phyloP scores from a whole-genome alignment of 2,329 filamentous ascomycete species.

The Verruconis gallopava region DNA sequence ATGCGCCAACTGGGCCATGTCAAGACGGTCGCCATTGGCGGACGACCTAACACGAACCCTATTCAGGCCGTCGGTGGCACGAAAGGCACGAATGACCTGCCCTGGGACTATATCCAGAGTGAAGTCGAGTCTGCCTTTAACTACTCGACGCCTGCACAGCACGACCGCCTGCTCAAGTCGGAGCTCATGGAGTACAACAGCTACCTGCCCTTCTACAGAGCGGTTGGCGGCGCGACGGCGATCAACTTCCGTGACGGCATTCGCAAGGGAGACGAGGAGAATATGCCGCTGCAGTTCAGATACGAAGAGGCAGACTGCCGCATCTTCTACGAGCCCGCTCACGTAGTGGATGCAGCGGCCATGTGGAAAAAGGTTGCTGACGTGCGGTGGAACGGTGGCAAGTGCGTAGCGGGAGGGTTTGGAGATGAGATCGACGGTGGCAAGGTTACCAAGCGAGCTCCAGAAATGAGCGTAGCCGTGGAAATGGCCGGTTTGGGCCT shows the following conservation, averaged over 20 bases:
- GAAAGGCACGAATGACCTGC: conserved; percentile 34
- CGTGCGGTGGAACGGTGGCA: conserved; percentile 21
- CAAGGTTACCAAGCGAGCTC: background rate
- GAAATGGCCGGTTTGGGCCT: background rate
- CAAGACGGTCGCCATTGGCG: conserved; percentile 41
- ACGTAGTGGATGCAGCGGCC: conserved; percentile 25
- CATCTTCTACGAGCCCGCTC: conserved; percentile 28
- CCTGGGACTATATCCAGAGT: conserved; percentile 16
- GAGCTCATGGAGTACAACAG: conserved; percentile 18
- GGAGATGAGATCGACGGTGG: background rate
- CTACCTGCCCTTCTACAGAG: conserved; percentile 19
- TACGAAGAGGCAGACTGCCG: conserved; percentile 28
- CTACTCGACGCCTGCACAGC: conserved; percentile 3
- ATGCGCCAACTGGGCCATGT: conserved; percentile 40
- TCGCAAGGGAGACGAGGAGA: conserved; percentile 18
- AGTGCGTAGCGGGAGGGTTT: conserved; percentile 17
- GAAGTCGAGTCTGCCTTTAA: conserved; percentile 14
- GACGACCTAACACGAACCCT: conserved; percentile 29
- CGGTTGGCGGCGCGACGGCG: conserved; percentile 13
- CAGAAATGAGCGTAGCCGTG: background rate
- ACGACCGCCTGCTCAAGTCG: conserved; percentile 18
- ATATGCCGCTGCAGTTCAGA: conserved; percentile 24
- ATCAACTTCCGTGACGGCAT: conserved; percentile 26
- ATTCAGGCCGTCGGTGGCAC: conserved; percentile 34
- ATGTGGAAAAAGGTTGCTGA: conserved; percentile 28